phyloP scores from a whole-genome alignment of 106 monocot genomes.

The Vanilla planifolia region DNA sequence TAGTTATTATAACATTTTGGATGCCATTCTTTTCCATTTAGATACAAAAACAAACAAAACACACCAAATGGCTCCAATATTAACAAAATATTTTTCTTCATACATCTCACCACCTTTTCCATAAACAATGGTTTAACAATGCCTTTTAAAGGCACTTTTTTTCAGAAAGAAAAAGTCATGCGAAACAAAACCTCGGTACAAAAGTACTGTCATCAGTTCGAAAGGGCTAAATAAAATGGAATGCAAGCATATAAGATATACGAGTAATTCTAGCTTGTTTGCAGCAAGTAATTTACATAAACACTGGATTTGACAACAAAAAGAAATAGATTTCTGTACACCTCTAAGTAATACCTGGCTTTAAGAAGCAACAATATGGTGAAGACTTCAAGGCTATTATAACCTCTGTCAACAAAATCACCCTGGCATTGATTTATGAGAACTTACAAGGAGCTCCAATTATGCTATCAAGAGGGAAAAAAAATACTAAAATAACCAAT shows the following conservation, averaged over 20 bases:
- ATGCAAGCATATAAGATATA: background rate
- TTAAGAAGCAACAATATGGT: conserved; percentile 78
- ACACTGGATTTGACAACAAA: background rate
- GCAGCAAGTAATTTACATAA: background rate
- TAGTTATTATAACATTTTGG: too few relatives aligned
- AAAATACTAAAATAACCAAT: background rate
- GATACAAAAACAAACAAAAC: too few relatives aligned
- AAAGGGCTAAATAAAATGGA: background rate
- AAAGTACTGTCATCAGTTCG: background rate
- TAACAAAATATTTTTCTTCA: too few relatives aligned
- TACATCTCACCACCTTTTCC: too few relatives aligned
- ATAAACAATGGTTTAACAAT: too few relatives aligned
- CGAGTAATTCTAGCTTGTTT: background rate
- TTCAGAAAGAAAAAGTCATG: too few relatives aligned
- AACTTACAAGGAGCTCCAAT: conserved; percentile 9
- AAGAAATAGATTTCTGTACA: background rate
- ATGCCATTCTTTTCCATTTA: too few relatives aligned
- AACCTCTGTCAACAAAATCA: conserved; percentile 82
- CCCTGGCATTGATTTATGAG: conserved; percentile 32
- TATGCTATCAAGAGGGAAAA: background rate
- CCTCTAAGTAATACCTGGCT: conserved; percentile 43
- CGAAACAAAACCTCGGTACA: too few relatives aligned
- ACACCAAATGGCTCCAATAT: too few relatives aligned
- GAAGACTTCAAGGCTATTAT: conserved; percentile 80
- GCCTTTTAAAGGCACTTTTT: too few relatives aligned